Conservation (phyloP, 306 rosid genomes). For the Lablab purpureus region DNA sequence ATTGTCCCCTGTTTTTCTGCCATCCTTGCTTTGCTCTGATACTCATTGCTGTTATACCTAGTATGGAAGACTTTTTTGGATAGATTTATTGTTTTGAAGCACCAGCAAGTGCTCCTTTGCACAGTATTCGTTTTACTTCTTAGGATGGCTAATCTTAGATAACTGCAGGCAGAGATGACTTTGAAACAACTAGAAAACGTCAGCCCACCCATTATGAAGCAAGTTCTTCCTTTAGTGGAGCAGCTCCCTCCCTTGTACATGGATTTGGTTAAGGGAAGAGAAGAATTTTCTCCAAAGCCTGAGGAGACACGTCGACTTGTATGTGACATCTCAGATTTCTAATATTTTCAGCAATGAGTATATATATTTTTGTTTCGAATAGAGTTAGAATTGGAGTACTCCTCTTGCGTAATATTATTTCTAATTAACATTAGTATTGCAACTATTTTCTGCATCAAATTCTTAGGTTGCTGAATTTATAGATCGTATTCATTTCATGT, state of each 20-base stretch:
- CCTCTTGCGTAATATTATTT: constrained; percentile 15
- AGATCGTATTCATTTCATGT: neutral
- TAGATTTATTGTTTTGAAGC: constrained; percentile 29
- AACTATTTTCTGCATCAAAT: constrained; percentile 30
- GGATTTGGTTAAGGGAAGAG: constrained; percentile 91
- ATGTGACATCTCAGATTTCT: constrained; percentile 50
- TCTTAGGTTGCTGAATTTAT: constrained; percentile 12
- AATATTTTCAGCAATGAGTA: constrained; percentile 15
- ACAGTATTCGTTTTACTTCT: constrained; percentile 26
- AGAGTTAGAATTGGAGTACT: constrained; percentile 1
- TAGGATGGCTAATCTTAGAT: constrained; percentile 46
- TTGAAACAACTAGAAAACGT: constrained; percentile 79
- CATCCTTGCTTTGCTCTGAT: constrained; percentile 26
- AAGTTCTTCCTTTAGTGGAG: constrained; percentile 95
- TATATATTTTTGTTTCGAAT: constrained; percentile 37
- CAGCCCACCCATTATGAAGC: constrained; percentile 97
- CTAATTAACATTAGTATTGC: constrained; percentile 17
- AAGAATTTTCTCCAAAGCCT: constrained; percentile 87
- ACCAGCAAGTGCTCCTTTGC: neutral
- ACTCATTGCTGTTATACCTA: constrained; percentile 20
- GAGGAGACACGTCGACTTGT: constrained; percentile 91
- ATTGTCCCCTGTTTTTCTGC: constrained; percentile 10
- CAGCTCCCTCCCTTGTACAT: constrained; percentile 96
- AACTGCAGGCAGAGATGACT: constrained; percentile 93
- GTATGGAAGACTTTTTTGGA: neutral